These are phyloP conservation scores for Amauroascus verrucosus DNA, from an alignment of 2,329 filamentous ascomycete genomes.

Conservation along the genomic window DNA sequence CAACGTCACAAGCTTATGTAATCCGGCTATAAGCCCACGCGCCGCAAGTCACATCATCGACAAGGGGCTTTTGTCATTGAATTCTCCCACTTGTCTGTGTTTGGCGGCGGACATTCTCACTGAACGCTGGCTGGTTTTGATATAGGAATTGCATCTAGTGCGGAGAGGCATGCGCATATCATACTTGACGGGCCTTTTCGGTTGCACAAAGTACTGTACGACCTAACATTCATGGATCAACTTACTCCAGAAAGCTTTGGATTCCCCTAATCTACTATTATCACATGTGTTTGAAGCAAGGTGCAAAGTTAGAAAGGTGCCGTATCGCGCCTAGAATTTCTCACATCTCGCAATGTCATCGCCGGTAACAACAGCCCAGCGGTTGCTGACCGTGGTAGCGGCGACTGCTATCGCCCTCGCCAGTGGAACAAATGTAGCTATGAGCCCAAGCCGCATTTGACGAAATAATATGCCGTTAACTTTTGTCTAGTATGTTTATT, in stretches of 20 bases:
- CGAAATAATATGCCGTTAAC: constrained; percentile 1
- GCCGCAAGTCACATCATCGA: neutral
- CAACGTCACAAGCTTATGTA: constrained; percentile 1
- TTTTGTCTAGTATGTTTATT: constrained; percentile 76
- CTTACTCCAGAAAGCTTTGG: neutral
- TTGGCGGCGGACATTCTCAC: too few species aligned
- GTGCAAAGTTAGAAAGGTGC: constrained; percentile 2
- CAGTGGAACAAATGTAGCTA: constrained; percentile 75
- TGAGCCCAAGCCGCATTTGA: constrained; percentile 8
- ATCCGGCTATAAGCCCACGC: neutral
- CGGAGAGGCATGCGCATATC: too few species aligned
- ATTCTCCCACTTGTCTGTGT: neutral
- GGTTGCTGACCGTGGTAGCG: constrained; percentile 72
- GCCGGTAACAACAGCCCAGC: constrained; percentile 38
- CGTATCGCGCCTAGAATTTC: neutral
- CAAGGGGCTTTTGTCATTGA: neutral
- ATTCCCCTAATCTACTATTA: neutral
- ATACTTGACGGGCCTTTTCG: neutral
- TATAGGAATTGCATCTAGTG: too few species aligned
- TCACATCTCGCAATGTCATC: constrained; percentile 14
- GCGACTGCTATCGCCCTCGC: constrained; percentile 77
- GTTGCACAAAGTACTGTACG: neutral
- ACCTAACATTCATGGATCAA: neutral
- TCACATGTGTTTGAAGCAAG: constrained; percentile 2
- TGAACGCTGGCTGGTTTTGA: too few species aligned